These are phyloP conservation scores for Hypomontagnella monticulosa DNA, from an alignment of 495 filamentous ascomycete species.

Conservation along the genomic window DNA sequence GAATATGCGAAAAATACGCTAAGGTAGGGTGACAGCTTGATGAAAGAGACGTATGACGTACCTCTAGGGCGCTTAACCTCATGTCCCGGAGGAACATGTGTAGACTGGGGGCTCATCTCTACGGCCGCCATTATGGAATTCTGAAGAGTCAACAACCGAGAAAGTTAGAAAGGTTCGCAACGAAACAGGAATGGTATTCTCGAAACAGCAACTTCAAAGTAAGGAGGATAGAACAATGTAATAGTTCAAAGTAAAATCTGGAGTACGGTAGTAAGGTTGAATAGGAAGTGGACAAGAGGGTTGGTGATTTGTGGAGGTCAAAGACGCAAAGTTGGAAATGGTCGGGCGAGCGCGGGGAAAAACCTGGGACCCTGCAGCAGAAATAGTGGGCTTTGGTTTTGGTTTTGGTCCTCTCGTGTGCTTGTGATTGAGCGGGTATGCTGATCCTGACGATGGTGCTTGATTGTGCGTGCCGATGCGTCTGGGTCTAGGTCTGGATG, in stretches of 20 bases:
- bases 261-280: conserved; percentile 5
- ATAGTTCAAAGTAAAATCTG: background rate
- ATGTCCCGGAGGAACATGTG: conserved; percentile 55
- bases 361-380: conserved; percentile 37
- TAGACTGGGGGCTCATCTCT: conserved; percentile 44
- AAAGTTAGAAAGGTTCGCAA: too few relatives aligned
- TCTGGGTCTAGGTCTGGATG: background rate
- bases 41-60: conserved; percentile 51
- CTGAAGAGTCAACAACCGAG: background rate
- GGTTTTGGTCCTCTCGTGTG: conserved; percentile 2
- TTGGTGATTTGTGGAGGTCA: conserved; percentile 38
- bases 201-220: background rate
- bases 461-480: conserved; percentile 11
- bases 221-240: background rate
- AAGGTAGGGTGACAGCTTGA: background rate
- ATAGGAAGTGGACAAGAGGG: conserved; percentile 12
- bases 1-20: background rate
- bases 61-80: conserved; percentile 78
- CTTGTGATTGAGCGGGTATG: conserved; percentile 34
- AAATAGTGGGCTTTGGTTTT: conserved; percentile 32
- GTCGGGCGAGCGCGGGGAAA: conserved; percentile 37
- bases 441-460: conserved; percentile 32
- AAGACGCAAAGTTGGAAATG: conserved; percentile 35
- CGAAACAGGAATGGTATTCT: too few relatives aligned
- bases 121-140: conserved; percentile 51